These are phyloP conservation scores for Dothidotthia symphoricarpi DNA, from an alignment of 2,329 filamentous ascomycete genomes.

Conservation along the genomic window DNA sequence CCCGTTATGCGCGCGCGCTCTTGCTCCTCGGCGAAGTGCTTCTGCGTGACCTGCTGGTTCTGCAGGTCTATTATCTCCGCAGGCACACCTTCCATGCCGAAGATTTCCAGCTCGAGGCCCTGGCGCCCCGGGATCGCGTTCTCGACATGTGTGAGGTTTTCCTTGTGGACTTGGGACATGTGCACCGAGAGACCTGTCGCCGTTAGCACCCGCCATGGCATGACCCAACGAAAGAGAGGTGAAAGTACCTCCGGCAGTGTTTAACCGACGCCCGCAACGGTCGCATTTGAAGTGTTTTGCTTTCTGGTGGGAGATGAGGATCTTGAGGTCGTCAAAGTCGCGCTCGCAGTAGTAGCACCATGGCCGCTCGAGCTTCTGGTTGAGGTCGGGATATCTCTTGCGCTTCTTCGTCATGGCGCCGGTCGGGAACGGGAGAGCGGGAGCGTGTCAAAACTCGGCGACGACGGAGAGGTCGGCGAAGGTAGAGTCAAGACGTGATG, in stretches of 20 bases:
- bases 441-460: slow-evolving; percentile 1
- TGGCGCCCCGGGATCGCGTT: slow-evolving; percentile 87
- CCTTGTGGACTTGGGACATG: slow-evolving; percentile 98
- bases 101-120: slow-evolving; percentile 89
- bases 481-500: slow-evolving; percentile 3
- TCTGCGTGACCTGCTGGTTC: slow-evolving; percentile 79
- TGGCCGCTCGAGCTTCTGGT: slow-evolving; percentile 81
- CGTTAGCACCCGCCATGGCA: slow-evolving; percentile 10
- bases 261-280: slow-evolving; percentile 79
- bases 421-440: not conserved
- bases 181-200: slow-evolving; percentile 82
- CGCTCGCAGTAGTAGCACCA: slow-evolving; percentile 99
- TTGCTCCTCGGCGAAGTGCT: slow-evolving; percentile 81
- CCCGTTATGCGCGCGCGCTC: slow-evolving; percentile 79
- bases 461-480: slow-evolving; percentile 1
- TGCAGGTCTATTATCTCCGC: slow-evolving; percentile 80
- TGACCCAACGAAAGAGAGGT: not conserved
- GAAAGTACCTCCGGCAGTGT: slow-evolving; percentile 83
- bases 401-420: slow-evolving; percentile 67
- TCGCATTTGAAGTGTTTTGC: slow-evolving; percentile 99
- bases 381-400: slow-evolving; percentile 78
- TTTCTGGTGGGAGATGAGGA: slow-evolving; percentile 95
- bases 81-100: slow-evolving; percentile 96
- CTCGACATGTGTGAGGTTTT: slow-evolving; percentile 80
- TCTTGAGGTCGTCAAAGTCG: slow-evolving; percentile 96